Conservation (phyloP, 208 protist genomes). For the Hexamita inflata region DNA sequence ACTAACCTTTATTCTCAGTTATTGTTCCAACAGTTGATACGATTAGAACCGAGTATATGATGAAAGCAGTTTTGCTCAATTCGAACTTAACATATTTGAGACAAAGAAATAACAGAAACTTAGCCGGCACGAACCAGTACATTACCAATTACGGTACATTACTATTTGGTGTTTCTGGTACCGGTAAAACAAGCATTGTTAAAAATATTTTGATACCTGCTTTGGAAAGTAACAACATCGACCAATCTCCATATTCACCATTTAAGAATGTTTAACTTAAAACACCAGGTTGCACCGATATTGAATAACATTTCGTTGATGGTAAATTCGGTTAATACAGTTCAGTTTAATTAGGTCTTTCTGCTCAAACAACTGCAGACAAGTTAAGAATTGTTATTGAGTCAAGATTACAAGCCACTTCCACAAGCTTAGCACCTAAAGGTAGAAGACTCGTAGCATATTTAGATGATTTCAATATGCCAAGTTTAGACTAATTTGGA, state of each 20-base stretch:
- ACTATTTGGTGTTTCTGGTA: conserved; percentile 72
- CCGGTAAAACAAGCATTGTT: conserved; percentile 82
- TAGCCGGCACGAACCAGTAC: not conserved
- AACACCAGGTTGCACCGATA: not conserved
- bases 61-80: conserved; percentile 63
- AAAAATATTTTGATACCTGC: conserved; percentile 56
- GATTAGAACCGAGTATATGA: conserved; percentile 74
- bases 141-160: conserved; percentile 9
- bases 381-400: conserved; percentile 60
- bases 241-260: not conserved
- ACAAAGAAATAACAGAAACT: not conserved
- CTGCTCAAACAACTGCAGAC: conserved; percentile 73
- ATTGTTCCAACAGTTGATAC: conserved; percentile 91
- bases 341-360: conserved; percentile 84
- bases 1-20: conserved; percentile 72
- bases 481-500: conserved; percentile 61
- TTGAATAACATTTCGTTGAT: conserved; percentile 44
- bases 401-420: conserved; percentile 52
- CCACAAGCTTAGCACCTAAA: conserved; percentile 72
- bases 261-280: not conserved
- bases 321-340: conserved; percentile 75
- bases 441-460: conserved; percentile 79
- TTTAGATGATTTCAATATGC: conserved; percentile 94
- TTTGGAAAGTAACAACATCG: not conserved
- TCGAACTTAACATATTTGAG: conserved; percentile 27